Evolutionary conservation across 192 early-diverging fungal species (phyloP).

Genomic region (Spizellomyces sp.): DNA sequence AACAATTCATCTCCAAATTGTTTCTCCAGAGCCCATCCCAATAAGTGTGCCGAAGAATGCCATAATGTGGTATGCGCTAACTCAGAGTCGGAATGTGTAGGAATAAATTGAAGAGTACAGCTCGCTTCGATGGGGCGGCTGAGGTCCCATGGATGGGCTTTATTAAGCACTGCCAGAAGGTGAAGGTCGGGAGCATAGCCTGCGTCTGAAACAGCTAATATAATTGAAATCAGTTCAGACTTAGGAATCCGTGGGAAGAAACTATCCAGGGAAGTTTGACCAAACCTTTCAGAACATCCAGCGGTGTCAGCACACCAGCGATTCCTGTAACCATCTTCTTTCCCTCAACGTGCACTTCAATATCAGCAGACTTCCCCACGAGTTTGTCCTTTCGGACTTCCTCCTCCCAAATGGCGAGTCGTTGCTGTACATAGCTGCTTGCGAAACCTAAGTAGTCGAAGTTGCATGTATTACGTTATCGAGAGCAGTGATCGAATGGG

Average conservation of each 20-base stretch:
- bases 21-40: constrained; percentile 70
- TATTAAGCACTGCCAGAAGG: constrained; percentile 12
- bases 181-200: neutral
- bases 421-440: constrained; percentile 3
- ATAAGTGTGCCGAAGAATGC: constrained; percentile 43
- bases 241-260: neutral
- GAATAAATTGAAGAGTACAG: constrained; percentile 13
- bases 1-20: constrained; percentile 68
- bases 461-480: too few species aligned
- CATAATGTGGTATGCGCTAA: constrained; percentile 24
- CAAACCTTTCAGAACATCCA: constrained; percentile 16
- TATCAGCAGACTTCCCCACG: neutral
- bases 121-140: constrained; percentile 12
- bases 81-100: neutral
- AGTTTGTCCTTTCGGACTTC: neutral
- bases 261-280: neutral
- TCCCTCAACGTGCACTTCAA: neutral
- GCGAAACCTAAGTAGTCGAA: neutral
- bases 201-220: neutral
- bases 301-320: constrained; percentile 9
- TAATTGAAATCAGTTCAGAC: neutral
- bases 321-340: neutral
- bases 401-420: constrained; percentile 16
- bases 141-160: constrained; percentile 26
- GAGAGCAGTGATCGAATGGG: too few species aligned